phyloP scores from a whole-genome alignment of 2,329 filamentous ascomycete genomes.

The Botrytis deweyae region DNA sequence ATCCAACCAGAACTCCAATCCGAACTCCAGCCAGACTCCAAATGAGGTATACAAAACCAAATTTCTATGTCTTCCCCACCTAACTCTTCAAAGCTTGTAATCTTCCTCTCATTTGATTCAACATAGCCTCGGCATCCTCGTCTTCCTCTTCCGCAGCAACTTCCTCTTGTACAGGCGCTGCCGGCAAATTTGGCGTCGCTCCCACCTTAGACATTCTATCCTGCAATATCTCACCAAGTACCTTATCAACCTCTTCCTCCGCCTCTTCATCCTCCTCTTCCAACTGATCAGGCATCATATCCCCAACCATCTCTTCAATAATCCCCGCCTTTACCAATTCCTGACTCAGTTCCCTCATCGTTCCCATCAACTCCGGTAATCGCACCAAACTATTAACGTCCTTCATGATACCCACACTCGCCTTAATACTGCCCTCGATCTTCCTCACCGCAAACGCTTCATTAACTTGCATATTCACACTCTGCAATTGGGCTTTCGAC shows the following conservation, averaged over 20 bases:
- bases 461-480: slow-evolving; percentile 95
- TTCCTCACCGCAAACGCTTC: slow-evolving; percentile 94
- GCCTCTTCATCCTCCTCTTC: slow-evolving; percentile 73
- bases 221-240: slow-evolving; percentile 86
- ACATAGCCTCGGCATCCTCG: slow-evolving; percentile 82
- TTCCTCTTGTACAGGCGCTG: slow-evolving; percentile 50
- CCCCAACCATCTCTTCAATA: slow-evolving; percentile 95
- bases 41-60: slow-evolving; percentile 6
- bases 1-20: neutral
- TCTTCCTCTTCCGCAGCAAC: slow-evolving; percentile 68
- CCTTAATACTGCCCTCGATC: slow-evolving; percentile 88
- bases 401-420: slow-evolving; percentile 91
- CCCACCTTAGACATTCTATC: slow-evolving; percentile 70
- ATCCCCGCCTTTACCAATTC: slow-evolving; percentile 94
- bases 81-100: slow-evolving; percentile 88
- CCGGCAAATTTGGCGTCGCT: slow-evolving; percentile 55
- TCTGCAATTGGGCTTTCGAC: slow-evolving; percentile 85
- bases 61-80: neutral
- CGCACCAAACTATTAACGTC: slow-evolving; percentile 86
- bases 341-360: slow-evolving; percentile 82
- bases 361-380: slow-evolving; percentile 81
- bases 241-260: slow-evolving; percentile 86
- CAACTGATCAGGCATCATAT: slow-evolving; percentile 74
- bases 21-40: slow-evolving; percentile 14
- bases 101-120: slow-evolving; percentile 90